Evolutionary conservation across 2,329 filamentous ascomycete species (phyloP), one percentile per base, ranked within the genome.

Genomic region (Ceratocystis harringtonii): DNA sequence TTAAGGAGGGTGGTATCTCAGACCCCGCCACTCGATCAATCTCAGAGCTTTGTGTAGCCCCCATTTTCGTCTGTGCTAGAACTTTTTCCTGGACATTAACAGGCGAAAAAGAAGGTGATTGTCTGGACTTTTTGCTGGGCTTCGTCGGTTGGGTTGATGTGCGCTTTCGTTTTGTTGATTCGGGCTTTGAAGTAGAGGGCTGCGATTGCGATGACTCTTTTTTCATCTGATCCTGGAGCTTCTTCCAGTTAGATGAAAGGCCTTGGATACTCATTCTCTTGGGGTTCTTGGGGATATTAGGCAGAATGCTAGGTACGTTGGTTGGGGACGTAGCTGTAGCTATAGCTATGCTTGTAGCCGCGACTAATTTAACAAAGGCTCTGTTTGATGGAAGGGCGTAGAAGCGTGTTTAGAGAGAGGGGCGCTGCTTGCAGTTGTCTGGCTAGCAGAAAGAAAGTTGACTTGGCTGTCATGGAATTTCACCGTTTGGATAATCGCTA

Each of bases 161-260:
- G 63, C 63, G 67, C 65, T 73, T 78, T 65, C 52, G 69, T 68
- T 72, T 75, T 63, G 74, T 75, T 41, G 71, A 61, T 58, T 70
- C 66, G 12, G 69, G 68, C n/a, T 72, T 64, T 36, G 70, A 48
- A 69, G 71, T 68, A 5, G 50, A 44, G 8, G 71, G 61, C 60
- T 69, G 65, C 15, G 73, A 64, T 41, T 70, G 45, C 69, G 72
- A 68, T 17, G 61, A 30, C 67, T 80, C 78, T 50, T 78, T 73
- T 71, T 81, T 79, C 70, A 84, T 76, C 70, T 80, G 81, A 69
- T 82, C 81, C 76, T 90, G 87, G 65, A 92, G 79, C 76, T 82
- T 87, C 76, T 90, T 90, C 88, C 88, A 92, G 73, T 92, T 92
- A 64, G 82, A 84, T 12, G 84, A 87, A 43, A 86, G 75, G 70